Evolutionary conservation across 139 green algal genomes (phyloP).

Genomic region (Tetraselmis chui): DNA sequence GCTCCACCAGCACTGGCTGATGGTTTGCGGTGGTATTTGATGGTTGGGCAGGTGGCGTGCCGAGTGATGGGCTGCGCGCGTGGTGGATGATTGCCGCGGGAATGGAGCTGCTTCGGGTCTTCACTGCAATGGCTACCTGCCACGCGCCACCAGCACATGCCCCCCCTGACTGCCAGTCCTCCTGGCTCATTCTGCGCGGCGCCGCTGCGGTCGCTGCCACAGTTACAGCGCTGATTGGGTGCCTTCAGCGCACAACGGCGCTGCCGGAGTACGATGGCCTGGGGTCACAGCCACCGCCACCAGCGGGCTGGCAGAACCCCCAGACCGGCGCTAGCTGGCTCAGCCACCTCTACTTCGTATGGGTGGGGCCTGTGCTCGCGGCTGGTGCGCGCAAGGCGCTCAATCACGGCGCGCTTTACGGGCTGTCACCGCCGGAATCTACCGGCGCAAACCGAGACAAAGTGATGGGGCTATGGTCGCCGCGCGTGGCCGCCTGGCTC

Average conservation of each 20-base stretch:
- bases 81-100: neutral
- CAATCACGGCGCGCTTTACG: neutral
- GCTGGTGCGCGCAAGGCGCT: neutral
- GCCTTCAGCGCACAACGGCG: neutral
- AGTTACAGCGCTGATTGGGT: neutral
- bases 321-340: neutral
- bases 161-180: neutral
- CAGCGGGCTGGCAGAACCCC: neutral
- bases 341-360: neutral
- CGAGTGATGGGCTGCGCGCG: neutral
- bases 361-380: neutral
- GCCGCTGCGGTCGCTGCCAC: neutral
- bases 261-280: neutral
- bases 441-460: neutral
- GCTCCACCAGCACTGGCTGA: no score
- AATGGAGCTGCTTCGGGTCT: neutral
- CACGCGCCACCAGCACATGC: neutral
- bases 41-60: neutral
- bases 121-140: neutral
- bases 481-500: neutral
- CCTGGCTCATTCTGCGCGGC: neutral
- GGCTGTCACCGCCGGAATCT: neutral
- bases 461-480: neutral
- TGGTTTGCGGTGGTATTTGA: no score
- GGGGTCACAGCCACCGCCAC: no score